These are phyloP conservation scores for Saccharomycopsis crataegensis DNA, from an alignment of 1,139 yeast species.

Conservation along the genomic window DNA sequence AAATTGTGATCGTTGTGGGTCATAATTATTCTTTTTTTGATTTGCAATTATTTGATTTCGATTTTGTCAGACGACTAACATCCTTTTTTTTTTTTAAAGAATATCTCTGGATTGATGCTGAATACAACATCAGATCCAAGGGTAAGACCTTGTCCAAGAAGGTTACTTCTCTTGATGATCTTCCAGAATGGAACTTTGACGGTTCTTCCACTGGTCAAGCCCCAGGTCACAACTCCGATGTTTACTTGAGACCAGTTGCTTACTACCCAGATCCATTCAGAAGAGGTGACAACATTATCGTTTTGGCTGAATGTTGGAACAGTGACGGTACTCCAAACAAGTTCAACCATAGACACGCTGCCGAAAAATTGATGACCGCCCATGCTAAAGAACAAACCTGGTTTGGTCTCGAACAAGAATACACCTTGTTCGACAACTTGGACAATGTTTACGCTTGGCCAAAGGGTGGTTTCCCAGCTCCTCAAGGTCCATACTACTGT, in stretches of 20 bases:
- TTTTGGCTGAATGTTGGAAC: conserved; percentile 95
- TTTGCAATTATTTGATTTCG: too few relatives aligned
- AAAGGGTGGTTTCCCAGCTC: conserved; percentile 99
- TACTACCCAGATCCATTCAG: conserved; percentile 96
- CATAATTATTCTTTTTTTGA: too few relatives aligned
- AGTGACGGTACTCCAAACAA: conserved; percentile 98
- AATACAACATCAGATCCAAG: conserved; percentile 78
- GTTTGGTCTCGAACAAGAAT: conserved; percentile 99
- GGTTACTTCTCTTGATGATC: conserved; percentile 70
- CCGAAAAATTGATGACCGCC: conserved; percentile 92
- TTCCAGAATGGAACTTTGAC: conserved; percentile 99
- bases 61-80: too few relatives aligned
- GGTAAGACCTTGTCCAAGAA: conserved; percentile 40
- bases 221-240: conserved; percentile 95
- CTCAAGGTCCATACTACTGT: conserved; percentile 99
- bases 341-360: conserved; percentile 96
- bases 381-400: conserved; percentile 80
- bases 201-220: conserved; percentile 99
- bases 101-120: conserved; percentile 96
- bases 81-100: conserved; percentile 24
- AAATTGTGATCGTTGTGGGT: too few relatives aligned
- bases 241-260: conserved; percentile 89
- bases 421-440: conserved; percentile 87
- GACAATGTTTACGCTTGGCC: conserved; percentile 98
- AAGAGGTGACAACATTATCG: conserved; percentile 94